Conservation (phyloP, 2,329 filamentous ascomycete species). For the Myriosclerotinia curreyana region DNA sequence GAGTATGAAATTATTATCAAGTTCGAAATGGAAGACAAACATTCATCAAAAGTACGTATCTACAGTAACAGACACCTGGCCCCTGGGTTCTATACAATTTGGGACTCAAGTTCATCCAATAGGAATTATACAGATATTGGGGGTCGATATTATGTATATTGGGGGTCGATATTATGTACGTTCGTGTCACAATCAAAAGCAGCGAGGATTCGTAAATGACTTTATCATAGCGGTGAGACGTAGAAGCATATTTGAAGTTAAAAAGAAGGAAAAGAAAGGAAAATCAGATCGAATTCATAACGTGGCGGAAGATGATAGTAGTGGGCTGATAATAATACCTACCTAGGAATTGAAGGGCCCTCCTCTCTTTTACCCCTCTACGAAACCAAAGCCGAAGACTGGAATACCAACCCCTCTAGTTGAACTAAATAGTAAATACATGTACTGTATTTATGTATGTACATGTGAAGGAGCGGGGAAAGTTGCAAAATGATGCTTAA, state of each 20-base stretch:
- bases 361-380: too few relatives aligned
- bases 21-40: neutral
- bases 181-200: conserved; percentile 18
- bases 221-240: conserved; percentile 16
- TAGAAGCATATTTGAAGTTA: too few relatives aligned
- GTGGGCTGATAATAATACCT: too few relatives aligned
- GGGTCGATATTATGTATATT: conserved; percentile 15
- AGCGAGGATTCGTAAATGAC: conserved; percentile 7
- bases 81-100: too few relatives aligned
- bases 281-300: neutral
- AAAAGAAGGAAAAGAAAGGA: neutral
- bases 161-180: conserved; percentile 6
- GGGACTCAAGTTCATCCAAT: conserved; percentile 4
- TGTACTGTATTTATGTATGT: too few relatives aligned
- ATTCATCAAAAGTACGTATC: neutral
- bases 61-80: too few relatives aligned
- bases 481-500: too few relatives aligned
- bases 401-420: neutral
- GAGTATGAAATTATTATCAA: conserved; percentile 1
- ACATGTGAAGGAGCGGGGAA: too few relatives aligned
- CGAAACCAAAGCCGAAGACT: too few relatives aligned
- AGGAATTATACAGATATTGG: conserved; percentile 15
- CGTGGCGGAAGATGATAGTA: too few relatives aligned
- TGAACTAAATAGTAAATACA: too few relatives aligned
- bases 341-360: neutral